Base-by-base conservation (phyloP, 1,139 yeast genomes). In the Candida neerlandica region DNA sequence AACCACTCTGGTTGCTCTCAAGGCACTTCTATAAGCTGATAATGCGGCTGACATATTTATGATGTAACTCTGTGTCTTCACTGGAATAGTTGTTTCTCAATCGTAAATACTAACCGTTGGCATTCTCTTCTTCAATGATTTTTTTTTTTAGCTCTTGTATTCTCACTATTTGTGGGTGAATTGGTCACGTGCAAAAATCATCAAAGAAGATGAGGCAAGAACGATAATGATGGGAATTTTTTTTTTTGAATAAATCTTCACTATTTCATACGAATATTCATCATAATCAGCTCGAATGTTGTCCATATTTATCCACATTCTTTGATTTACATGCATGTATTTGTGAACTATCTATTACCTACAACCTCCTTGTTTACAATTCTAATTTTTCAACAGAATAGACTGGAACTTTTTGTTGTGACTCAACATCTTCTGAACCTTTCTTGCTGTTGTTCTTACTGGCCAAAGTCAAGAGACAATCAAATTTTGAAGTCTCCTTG, bases 1-100 rank as follows among this genome's bases (percentile, higher is more conserved):
- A 0, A 94, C 95, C 3, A 82, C 58, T 41, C 73, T 70, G 0
- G 95, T 84, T 12, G 96, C 92, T 58, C 94, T 77, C 50, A 86
- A 69, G 1, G 91, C 87, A 46, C 74, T 71, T 61, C 90, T 79
- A 66, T 88, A 90, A 0, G 92, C 91, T 19, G 70, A 58, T 37
- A 78, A 59, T 0, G 84, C 80, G 30, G 51, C 29, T 30, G 50
- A 41, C 45, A 44, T 43, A n/a, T n/a, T n/a, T n/a, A n/a, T n/a
- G n/a, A n/a, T n/a, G n/a, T n/a, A 18, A 32, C 14, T 30, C 7
- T 30, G 23, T 12, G 27, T 30, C 3, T 29, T 5, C 5, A 14
- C 11, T 11, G 5, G 2, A 23, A 15, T 3, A 16, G 18, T 34
- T 34, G 21, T 15, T 34, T 14, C 21, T 18, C 21, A 15, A 35